Base-by-base conservation (phyloP, 352 stramenopile genomes). In the Pythium periplocum region DNA sequence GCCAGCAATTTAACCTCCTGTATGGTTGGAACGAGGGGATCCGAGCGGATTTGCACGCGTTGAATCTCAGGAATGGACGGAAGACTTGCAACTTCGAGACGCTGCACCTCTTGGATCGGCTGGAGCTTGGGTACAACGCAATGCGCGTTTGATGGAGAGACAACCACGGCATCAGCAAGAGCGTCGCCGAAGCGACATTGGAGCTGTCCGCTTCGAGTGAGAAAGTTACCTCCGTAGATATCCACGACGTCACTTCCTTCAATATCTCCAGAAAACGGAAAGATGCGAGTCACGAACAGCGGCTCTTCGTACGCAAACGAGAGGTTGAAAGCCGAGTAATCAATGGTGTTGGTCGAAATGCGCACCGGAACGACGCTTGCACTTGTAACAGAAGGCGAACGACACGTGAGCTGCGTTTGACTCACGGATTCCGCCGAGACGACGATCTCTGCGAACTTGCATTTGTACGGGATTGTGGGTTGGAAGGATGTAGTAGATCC, bases 141-240 rank as follows among this genome's bases (percentile, higher is more conserved):
- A 9, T 65, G 66, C 9, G 90, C 73, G 36, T 83, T 73, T 4
- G 62, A 68, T 2, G 66, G 17, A 0, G 89, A 94, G 3, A 95
- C 35, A 51, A 88, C 80, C 0, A 50, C 69, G 12, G 81, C 86
- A 64, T 82, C 56, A 0, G 93, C 82, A 7, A 86, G 62, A 5
- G 70, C 66, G 8, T 96, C 77, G 42, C 90, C 93, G 72, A 98
- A 98, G 9, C 86, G 79, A 64, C 93, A 98, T 3, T 66, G 35
- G 6, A 95, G 48, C 4, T 72, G 53, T 12, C 79, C 53, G 12
- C 59, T 55, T 32, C 67, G 69, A 42, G 62, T 60, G 12, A 54
- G 53, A 43, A 94, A 93, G 34, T 72, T 69, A 0, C 73, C 83
- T n/a, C 86, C 86, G 6, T 70, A 62, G 7, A 94, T 45, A 7